Base-by-base conservation (phyloP, 1,139 yeast genomes). In the Hansenula sp. region DNA sequence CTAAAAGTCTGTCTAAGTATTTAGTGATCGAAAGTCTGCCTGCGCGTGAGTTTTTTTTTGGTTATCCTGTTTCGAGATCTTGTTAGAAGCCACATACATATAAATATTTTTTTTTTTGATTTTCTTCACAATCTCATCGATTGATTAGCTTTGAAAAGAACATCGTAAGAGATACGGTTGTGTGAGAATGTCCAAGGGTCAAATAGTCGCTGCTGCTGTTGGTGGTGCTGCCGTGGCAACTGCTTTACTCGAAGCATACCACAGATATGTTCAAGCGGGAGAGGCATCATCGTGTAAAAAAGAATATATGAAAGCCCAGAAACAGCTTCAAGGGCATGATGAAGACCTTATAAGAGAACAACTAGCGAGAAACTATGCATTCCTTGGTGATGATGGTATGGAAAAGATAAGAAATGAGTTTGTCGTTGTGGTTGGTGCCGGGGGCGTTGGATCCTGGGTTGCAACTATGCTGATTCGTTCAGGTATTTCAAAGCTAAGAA, bases 401-500 rank as follows among this genome's bases (percentile, higher is more conserved):
- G 63, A 67, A n/a, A 79, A 79, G 49, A 77, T 93, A 18, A 79
- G 96, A 45, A 65, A 71, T n/a, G 84, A 89, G 55, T 75, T 79
- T 48, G 78, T 93, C 3, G 84, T 89, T 3, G 86, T 93, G 16
- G 96, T 93, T n/a, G 99, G 99, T 27, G 95, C 93, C 10, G 99
- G 99, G 42, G 99, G 99, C 39, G 99, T 93, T 31, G 99, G 99
- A 2, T 90, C 98, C 0, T 91, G 96, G 94, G 96, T 85, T 11
- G 85, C 90, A 8, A 85, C 96, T 3, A 89, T 94, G 89, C 73
- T 93, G 47, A 87, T 87, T 1, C 79, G 99, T 56, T 86, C 96
- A 9, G 99, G 99, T 11, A 84, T 91, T 31, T 83, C 84, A 15
- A 76, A 77, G 47, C 66, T 93, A 43, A 76, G 91, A 55, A 75